phyloP scores from a whole-genome alignment of 805 yeast species.

The Cyberlindnera subsufficiens region DNA sequence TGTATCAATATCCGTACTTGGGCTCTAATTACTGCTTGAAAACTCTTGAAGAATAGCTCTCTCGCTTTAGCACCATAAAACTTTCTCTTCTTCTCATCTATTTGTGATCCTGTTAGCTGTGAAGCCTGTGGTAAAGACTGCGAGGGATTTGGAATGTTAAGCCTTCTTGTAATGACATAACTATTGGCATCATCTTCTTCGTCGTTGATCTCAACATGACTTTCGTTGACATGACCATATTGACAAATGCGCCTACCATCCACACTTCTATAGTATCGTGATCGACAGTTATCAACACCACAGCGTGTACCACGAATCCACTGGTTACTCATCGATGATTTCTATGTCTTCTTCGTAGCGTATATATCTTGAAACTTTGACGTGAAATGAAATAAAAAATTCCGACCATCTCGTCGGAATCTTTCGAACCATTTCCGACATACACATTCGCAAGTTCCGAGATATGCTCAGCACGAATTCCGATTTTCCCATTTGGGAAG shows the following conservation, averaged over 20 bases:
- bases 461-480: too few relatives aligned
- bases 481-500: too few relatives aligned
- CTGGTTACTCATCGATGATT: conserved; percentile 11
- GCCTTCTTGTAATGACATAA: conserved; percentile 44
- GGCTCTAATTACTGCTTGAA: conserved; percentile 44
- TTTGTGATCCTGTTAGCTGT: conserved; percentile 10
- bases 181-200: conserved; percentile 63
- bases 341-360: too few relatives aligned
- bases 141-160: conserved; percentile 39
- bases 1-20: conserved; percentile 40
- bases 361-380: too few relatives aligned
- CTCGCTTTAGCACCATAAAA: conserved; percentile 46
- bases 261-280: conserved; percentile 61
- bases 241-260: conserved; percentile 85
- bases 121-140: conserved; percentile 32
- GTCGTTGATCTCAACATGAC: conserved; percentile 72
- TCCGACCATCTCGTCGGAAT: too few relatives aligned
- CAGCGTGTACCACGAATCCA: conserved; percentile 70
- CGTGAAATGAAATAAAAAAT: too few relatives aligned
- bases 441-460: too few relatives aligned
- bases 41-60: conserved; percentile 36
- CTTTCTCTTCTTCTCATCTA: conserved; percentile 11
- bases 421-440: too few relatives aligned
- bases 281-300: conserved; percentile 86
- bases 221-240: conserved; percentile 84